Conservation (phyloP, 805 yeast genomes). For the Candida alai region DNA sequence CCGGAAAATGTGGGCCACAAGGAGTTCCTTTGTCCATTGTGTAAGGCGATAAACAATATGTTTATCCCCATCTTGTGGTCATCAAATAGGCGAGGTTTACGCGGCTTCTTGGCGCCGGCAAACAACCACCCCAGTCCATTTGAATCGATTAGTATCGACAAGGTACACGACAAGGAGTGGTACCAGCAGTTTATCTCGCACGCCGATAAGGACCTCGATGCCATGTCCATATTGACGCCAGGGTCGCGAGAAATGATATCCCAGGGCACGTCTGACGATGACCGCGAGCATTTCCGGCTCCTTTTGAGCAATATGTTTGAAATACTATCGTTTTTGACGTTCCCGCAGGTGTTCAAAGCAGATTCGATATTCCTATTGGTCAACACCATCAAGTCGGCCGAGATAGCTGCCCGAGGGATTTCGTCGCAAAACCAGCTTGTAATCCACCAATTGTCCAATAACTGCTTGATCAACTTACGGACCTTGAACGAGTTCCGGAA, state of each 20-base stretch:
- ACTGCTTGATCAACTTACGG: constrained; percentile 56
- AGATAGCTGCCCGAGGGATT: constrained; percentile 59
- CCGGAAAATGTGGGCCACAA: constrained; percentile 70
- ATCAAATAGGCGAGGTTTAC: constrained; percentile 36
- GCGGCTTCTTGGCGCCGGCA: constrained; percentile 16
- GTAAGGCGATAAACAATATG: constrained; percentile 80
- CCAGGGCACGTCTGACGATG: constrained; percentile 6
- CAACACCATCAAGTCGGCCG: constrained; percentile 60
- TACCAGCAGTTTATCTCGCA: constrained; percentile 18
- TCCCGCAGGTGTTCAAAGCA: constrained; percentile 35
- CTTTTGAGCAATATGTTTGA: constrained; percentile 34
- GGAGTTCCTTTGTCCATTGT: constrained; percentile 85
- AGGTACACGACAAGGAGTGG: constrained; percentile 22
- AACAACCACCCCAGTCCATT: constrained; percentile 6
- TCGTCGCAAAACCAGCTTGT: constrained; percentile 41
- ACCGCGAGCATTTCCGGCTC: constrained; percentile 23
- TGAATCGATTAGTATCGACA: constrained; percentile 12
- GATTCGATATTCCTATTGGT: constrained; percentile 40
- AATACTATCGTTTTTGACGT: constrained; percentile 30
- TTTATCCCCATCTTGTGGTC: constrained; percentile 75
- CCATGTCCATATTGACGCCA: constrained; percentile 21
- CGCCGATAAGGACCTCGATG: constrained; percentile 21
- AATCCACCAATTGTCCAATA: constrained; percentile 58
- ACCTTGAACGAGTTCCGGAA: constrained; percentile 39
- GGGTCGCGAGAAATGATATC: constrained; percentile 28